Evolutionary conservation across 192 early-diverging fungal species (phyloP).

Genomic region (Haplosporangium gracile): DNA sequence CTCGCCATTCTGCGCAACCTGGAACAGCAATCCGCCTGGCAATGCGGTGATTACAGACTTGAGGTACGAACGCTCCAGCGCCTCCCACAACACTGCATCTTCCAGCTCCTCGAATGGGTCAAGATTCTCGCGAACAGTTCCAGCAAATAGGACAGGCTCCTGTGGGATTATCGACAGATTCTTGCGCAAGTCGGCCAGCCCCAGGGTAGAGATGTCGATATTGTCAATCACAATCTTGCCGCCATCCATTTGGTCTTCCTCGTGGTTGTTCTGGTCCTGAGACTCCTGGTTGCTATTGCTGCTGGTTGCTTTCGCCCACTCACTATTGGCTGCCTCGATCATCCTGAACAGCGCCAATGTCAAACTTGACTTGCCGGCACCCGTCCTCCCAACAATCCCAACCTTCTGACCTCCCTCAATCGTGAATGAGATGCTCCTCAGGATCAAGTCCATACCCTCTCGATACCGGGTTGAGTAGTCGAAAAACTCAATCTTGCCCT

Average conservation of each 20-base stretch:
- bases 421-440: conserved; percentile 19
- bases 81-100: background rate
- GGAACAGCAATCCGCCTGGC: conserved; percentile 72
- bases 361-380: conserved; percentile 84
- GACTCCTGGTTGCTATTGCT: background rate
- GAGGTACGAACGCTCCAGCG: background rate
- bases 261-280: background rate
- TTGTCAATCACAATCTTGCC: background rate
- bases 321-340: conserved; percentile 42
- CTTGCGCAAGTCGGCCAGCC: background rate
- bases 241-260: conserved; percentile 67
- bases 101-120: background rate
- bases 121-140: background rate
- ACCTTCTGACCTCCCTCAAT: conserved; percentile 37
- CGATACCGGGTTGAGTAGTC: conserved; percentile 82
- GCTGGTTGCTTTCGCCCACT: conserved; percentile 26
- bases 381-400: conserved; percentile 66
- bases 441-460: conserved; percentile 73
- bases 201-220: background rate
- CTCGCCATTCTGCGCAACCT: conserved; percentile 77
- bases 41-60: conserved; percentile 64
- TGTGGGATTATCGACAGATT: background rate
- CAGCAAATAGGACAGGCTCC: conserved; percentile 4
- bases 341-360: conserved; percentile 79
- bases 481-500: conserved; percentile 67